Conservation (phyloP, 345 rosid genomes). For the Corchorus olitorius region DNA sequence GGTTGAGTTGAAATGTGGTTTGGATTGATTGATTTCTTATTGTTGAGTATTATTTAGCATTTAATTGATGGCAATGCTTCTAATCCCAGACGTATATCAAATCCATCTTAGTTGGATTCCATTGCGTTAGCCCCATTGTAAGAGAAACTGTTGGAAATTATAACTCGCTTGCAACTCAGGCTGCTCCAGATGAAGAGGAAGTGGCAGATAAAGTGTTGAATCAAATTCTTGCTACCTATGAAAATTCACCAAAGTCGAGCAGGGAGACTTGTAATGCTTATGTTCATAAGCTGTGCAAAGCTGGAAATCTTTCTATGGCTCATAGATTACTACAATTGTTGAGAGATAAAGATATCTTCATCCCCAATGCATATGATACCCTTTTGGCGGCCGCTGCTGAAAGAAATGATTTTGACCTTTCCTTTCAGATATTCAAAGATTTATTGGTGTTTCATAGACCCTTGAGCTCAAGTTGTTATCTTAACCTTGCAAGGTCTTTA, state of each 20-base stretch:
- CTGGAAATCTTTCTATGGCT: slow-evolving; percentile 53
- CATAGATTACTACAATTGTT: slow-evolving; percentile 45
- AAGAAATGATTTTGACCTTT: slow-evolving; percentile 36
- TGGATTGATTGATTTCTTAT: slow-evolving; percentile 6
- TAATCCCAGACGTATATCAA: slow-evolving; percentile 52
- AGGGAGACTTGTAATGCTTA: slow-evolving; percentile 35
- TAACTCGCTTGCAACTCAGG: slow-evolving; percentile 34
- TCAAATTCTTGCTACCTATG: slow-evolving; percentile 30
- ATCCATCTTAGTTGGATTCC: slow-evolving; percentile 38
- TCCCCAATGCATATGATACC: slow-evolving; percentile 34
- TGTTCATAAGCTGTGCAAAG: slow-evolving; percentile 44
- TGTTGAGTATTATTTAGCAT: neutral
- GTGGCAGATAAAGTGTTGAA: slow-evolving; percentile 34
- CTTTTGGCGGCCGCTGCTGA: slow-evolving; percentile 48
- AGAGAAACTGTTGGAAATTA: slow-evolving; percentile 27
- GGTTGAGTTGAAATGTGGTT: neutral
- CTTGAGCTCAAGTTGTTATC: slow-evolving; percentile 55
- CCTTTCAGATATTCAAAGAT: slow-evolving; percentile 48
- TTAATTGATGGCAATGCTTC: slow-evolving; percentile 25
- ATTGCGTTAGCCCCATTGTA: slow-evolving; percentile 20
- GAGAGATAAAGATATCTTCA: slow-evolving; percentile 40
- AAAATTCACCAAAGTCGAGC: slow-evolving; percentile 29
- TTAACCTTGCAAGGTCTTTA: slow-evolving; percentile 62
- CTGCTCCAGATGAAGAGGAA: slow-evolving; percentile 37
- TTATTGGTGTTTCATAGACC: slow-evolving; percentile 39